A percentile compares a stretch with the other conserved stretches of the same genome.
phyloP scores from a whole-genome alignment of 2,329 filamentous ascomycete species.

The Monilinia polystroma region DNA sequence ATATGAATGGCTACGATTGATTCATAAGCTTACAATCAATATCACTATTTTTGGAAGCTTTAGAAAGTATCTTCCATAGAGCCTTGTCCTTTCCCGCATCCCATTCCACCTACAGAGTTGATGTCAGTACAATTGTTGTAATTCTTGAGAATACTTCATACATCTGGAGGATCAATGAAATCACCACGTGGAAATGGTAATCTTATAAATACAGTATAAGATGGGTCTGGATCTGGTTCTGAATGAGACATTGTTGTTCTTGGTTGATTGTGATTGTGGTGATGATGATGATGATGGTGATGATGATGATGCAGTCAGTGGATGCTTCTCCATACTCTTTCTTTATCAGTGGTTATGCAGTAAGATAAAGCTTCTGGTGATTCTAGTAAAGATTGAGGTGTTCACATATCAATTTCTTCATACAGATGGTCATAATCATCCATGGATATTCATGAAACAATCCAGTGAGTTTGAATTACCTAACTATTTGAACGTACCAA shows the following conservation, averaged over 20 bases:
- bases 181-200: constrained; percentile 84
- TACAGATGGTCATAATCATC: no score
- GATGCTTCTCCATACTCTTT: constrained; percentile 23
- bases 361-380: constrained; percentile 29
- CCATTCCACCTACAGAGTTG: constrained; percentile 71
- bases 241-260: constrained; percentile 33
- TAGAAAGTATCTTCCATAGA: constrained; percentile 87
- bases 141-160: constrained; percentile 45
- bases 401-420: not conserved
- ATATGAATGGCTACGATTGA: not conserved
- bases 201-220: constrained; percentile 73
- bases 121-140: constrained; percentile 24
- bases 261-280: constrained; percentile 11
- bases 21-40: constrained; percentile 69
- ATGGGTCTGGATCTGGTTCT: constrained; percentile 32
- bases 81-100: constrained; percentile 80
- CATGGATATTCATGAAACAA: no score
- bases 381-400: not conserved
- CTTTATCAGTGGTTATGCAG: constrained; percentile 30
- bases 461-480: no score
- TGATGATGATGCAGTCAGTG: not conserved
- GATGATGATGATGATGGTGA: not conserved
- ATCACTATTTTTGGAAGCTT: constrained; percentile 72
- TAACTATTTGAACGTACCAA: no score
- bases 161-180: constrained; percentile 87